Conservation (phyloP, 257 asterid species). For the Prunella vulgaris region DNA sequence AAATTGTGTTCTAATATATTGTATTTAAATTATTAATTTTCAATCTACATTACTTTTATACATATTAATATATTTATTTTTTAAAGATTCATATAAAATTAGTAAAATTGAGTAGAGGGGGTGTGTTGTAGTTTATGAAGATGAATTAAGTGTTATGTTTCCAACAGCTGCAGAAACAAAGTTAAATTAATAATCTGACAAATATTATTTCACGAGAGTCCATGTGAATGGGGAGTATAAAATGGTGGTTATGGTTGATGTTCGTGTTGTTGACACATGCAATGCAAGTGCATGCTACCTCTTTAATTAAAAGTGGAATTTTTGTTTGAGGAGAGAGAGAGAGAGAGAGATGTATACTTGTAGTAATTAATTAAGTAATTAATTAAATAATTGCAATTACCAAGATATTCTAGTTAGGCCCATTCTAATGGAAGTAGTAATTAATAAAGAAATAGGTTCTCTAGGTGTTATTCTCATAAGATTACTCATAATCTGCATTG, state of each 20-base stretch:
- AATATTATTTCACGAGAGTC: conserved; percentile 1
- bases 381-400: conserved; percentile 1
- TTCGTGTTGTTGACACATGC: conserved; percentile 23
- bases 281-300: conserved; percentile 13
- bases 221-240: conserved; percentile 17
- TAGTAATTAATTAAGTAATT: not conserved
- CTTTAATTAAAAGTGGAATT: conserved; percentile 24
- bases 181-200: not conserved
- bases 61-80: too few species aligned
- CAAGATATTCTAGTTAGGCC: conserved; percentile 34
- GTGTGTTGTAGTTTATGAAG: too few species aligned
- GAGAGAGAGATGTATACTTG: not conserved
- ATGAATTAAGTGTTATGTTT: not conserved
- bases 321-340: conserved; percentile 23
- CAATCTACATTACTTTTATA: too few species aligned
- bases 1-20: too few species aligned
- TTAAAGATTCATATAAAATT: too few species aligned
- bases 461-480: conserved; percentile 42
- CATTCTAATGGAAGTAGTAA: conserved; percentile 3
- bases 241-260: conserved; percentile 1
- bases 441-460: conserved; percentile 27
- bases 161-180: not conserved
- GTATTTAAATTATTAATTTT: too few species aligned
- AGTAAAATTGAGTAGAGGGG: too few species aligned
- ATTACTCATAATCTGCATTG: conserved; percentile 22